Base-by-base conservation (phyloP, 2,329 filamentous ascomycete genomes). In the Epichloe brachyelytri region DNA sequence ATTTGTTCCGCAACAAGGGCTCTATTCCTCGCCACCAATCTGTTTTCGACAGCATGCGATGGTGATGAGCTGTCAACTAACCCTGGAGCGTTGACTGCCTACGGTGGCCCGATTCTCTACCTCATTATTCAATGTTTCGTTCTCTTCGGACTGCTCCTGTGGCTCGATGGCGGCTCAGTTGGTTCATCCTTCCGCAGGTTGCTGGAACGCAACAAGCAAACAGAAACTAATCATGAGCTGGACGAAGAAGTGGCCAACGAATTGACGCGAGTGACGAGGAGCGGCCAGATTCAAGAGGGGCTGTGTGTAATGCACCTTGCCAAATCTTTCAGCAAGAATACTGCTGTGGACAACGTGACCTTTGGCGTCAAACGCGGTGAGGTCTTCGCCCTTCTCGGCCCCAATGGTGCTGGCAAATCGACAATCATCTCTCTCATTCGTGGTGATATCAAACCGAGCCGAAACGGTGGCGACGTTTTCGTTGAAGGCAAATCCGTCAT, bases 381-480 rank as follows among this genome's bases (percentile, higher is more conserved):
- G 63, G 86, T 95, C 1, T 95, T 95, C 67, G 89, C 89, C 0
- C 75, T 96, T 0, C 77, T 97, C 1, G 90, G 90, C 0, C 89
- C 90, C 15, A 95, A 95, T 62, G 89, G 90, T 22, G 91, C 90
- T 1, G 90, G 90, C 52, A 96, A 96, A 61, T 88, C 84, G 0
- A 95, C 89, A 0, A 94, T 86, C 0, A 95, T 96, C 58, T 88
- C 84, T 1, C 73, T 95, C 43, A 88, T 97, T 57, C 80, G 90
- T 55, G 91, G 91, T n/a, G 90, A 96, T 60, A 77, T 91, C 30
- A 80, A 82, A 48, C 88, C 89, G 0, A 82, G 78, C 46, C 70
- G 69, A 50, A 78, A 80, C 50, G 78, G 79, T n/a, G 87, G 88
- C 34, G 86, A 94, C 52, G 80, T 96, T 4, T 77, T 88, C 41